phyloP scores from a whole-genome alignment of 768 basidiomycete species.

The Krasilnikovozyma curviuscula region DNA sequence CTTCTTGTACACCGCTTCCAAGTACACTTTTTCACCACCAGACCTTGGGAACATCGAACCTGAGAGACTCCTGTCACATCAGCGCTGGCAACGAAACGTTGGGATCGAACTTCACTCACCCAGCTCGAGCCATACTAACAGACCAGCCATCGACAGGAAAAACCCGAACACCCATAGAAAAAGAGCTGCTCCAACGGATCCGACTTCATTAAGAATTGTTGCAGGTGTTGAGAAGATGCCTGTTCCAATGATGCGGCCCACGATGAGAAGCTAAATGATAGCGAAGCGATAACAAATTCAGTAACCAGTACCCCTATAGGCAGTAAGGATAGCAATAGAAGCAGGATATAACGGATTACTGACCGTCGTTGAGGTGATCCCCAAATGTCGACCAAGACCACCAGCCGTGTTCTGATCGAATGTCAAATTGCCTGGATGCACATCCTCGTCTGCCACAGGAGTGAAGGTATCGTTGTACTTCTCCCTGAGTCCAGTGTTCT shows the following conservation, averaged over 20 bases:
- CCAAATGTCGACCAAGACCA: no score
- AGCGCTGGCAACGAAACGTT: neutral
- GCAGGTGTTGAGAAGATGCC: constrained; percentile 49
- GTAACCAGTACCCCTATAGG: no score
- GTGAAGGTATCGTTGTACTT: no score
- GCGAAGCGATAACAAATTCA: neutral
- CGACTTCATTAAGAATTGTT: constrained; percentile 38
- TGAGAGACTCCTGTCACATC: constrained; percentile 24
- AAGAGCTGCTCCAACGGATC: constrained; percentile 41
- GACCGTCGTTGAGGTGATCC: no score
- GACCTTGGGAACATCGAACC: constrained; percentile 46
- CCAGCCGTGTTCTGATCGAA: no score
- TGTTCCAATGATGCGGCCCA: constrained; percentile 42
- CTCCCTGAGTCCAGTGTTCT: no score
- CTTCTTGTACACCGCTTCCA: constrained; percentile 37
- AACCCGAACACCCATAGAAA: constrained; percentile 49
- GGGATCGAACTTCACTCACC: constrained; percentile 15
- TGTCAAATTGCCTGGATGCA: no score
- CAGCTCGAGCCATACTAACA: constrained; percentile 19
- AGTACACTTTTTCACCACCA: constrained; percentile 45
- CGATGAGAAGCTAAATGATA: constrained; percentile 18
- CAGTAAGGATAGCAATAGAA: no score
- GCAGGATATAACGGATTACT: no score
- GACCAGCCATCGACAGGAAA: constrained; percentile 34
- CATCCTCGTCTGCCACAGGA: no score